These are phyloP conservation scores for Pythium coloratum DNA, from an alignment of 352 stramenopile genomes.

Conservation along the genomic window DNA sequence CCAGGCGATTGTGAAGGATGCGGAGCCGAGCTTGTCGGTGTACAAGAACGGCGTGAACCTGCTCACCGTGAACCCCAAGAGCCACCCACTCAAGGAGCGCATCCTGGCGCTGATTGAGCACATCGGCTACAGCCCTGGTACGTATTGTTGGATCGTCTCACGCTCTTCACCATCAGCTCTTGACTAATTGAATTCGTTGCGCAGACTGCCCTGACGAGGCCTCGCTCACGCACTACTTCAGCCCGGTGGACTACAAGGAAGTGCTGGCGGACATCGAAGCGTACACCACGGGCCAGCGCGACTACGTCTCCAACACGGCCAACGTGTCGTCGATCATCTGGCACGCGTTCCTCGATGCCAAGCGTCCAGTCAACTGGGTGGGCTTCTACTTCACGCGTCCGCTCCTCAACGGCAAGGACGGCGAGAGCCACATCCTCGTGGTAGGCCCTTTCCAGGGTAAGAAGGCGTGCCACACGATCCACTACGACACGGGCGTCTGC, in stretches of 20 bases:
- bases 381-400: constrained; percentile 82
- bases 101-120: constrained; percentile 50
- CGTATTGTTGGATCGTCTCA: neutral
- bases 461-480: constrained; percentile 78
- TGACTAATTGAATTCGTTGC: neutral
- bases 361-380: constrained; percentile 75
- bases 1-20: constrained; percentile 36
- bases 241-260: constrained; percentile 64
- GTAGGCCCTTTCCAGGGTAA: constrained; percentile 83
- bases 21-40: constrained; percentile 42
- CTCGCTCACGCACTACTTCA: constrained; percentile 58
- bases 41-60: constrained; percentile 49
- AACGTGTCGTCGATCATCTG: constrained; percentile 84
- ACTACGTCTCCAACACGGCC: constrained; percentile 78
- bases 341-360: constrained; percentile 67
- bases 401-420: constrained; percentile 55
- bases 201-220: constrained; percentile 48
- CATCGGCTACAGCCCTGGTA: constrained; percentile 64
- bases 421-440: constrained; percentile 60
- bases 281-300: constrained; percentile 65
- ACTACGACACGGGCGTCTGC: constrained; percentile 73
- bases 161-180: neutral
- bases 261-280: constrained; percentile 57
- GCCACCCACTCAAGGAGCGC: constrained; percentile 47
- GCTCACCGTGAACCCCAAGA: constrained; percentile 37